Percentiles rank a stretch among this genome's conserved stretches.
phyloP scores from a whole-genome alignment of 2,329 filamentous ascomycete species.

The Clonostachys rosea region DNA sequence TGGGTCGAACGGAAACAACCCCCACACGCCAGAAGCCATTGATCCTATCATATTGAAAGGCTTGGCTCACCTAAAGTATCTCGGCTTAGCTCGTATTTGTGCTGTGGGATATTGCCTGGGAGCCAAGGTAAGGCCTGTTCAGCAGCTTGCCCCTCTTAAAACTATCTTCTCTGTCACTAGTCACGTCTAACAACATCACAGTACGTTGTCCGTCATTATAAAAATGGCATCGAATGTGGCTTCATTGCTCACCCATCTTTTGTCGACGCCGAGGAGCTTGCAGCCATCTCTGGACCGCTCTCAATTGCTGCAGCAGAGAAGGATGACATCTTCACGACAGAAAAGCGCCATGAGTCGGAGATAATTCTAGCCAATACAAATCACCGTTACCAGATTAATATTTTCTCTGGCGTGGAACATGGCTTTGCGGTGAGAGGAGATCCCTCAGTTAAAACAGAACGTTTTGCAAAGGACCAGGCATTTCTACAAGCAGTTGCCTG shows the following conservation, averaged over 20 bases:
- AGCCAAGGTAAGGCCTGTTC: constrained; percentile 36
- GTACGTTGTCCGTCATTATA: constrained; percentile 67
- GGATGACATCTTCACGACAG: constrained; percentile 53
- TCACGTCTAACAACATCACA: constrained; percentile 13
- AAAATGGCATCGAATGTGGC: constrained; percentile 48
- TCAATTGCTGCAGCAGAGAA: constrained; percentile 60
- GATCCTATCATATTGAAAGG: constrained; percentile 24
- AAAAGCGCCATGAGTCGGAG: constrained; percentile 53
- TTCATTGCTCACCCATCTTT: constrained; percentile 63
- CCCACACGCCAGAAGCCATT: constrained; percentile 22
- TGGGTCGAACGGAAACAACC: constrained; percentile 42
- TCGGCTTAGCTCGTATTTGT: constrained; percentile 46
- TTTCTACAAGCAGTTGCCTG: constrained; percentile 72
- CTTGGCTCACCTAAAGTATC: constrained; percentile 50
- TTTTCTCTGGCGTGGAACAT: constrained; percentile 66
- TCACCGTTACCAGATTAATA: constrained; percentile 60
- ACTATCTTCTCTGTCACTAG: neutral
- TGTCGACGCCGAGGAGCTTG: constrained; percentile 54
- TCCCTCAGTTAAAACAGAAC: constrained; percentile 38
- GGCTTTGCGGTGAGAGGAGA: constrained; percentile 72
- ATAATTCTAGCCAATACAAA: constrained; percentile 47
- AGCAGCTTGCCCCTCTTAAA: no score
- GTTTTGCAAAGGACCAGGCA: constrained; percentile 74
- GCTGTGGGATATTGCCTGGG: constrained; percentile 64
- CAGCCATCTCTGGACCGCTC: constrained; percentile 49